phyloP scores from a whole-genome alignment of 1,284 basidiomycete species.

The Sporisorium iseilematis-ciliati region DNA sequence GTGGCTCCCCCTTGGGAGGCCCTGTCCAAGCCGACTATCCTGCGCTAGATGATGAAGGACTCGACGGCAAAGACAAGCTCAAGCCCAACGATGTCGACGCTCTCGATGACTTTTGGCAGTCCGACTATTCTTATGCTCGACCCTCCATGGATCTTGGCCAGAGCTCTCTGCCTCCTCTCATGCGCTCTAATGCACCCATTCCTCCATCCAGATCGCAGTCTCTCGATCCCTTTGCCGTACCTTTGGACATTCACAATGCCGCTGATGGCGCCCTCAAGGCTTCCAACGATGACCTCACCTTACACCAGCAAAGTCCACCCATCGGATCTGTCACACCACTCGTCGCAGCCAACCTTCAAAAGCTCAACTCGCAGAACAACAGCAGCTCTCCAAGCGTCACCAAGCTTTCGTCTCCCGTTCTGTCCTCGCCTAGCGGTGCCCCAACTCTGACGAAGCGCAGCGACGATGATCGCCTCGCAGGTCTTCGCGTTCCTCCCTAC shows the following conservation, averaged over 20 bases:
- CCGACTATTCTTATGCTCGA: constrained; percentile 39
- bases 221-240: constrained; percentile 29
- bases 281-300: not conserved
- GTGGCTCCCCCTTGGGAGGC: constrained; percentile 10
- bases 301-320: not conserved
- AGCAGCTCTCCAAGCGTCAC: not conserved
- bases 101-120: constrained; percentile 37
- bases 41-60: constrained; percentile 5
- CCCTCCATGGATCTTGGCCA: constrained; percentile 11
- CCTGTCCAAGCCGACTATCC: constrained; percentile 12
- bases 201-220: constrained; percentile 41
- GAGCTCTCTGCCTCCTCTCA: constrained; percentile 29
- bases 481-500: constrained; percentile 7
- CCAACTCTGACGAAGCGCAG: constrained; percentile 17
- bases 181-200: constrained; percentile 41
- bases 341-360: constrained; percentile 34
- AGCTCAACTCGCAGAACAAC: constrained; percentile 31
- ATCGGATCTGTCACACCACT: constrained; percentile 11
- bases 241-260: constrained; percentile 7
- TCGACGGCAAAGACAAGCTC: not conserved
- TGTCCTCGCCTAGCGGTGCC: constrained; percentile 11
- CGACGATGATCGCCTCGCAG: constrained; percentile 12
- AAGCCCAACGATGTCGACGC: not conserved
- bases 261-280: not conserved
- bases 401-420: constrained; percentile 8